Percentiles rank a stretch among this genome's conserved stretches.
These are phyloP conservation scores for Annulohypoxylon nitens DNA, from an alignment of 495 filamentous ascomycete species.

Conservation along the genomic window DNA sequence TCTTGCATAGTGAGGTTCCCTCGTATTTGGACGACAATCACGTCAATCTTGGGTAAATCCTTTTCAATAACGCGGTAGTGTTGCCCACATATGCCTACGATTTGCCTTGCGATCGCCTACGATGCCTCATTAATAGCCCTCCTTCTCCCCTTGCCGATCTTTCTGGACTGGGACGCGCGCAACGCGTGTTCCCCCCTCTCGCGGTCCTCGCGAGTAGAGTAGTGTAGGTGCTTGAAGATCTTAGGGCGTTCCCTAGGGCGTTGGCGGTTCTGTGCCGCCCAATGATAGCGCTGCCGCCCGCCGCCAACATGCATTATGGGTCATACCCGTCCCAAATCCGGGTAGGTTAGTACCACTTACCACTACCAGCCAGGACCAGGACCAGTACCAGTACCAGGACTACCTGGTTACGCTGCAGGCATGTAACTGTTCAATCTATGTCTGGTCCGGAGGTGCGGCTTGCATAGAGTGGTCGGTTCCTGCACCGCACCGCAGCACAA, in stretches of 20 bases:
- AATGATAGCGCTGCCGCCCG: constrained; percentile 45
- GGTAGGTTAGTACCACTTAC: neutral
- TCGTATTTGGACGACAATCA: constrained; percentile 48
- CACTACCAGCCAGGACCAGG: too few species aligned
- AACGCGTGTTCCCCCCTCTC: constrained; percentile 16
- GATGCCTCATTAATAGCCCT: constrained; percentile 22
- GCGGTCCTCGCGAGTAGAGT: constrained; percentile 24
- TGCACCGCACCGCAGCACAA: constrained; percentile 9
- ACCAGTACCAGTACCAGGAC: neutral
- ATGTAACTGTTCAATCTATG: constrained; percentile 3
- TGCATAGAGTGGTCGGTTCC: constrained; percentile 28
- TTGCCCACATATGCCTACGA: constrained; percentile 4
- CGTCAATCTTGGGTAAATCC: constrained; percentile 40
- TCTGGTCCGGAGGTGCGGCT: constrained; percentile 14
- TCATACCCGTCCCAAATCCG: constrained; percentile 38
- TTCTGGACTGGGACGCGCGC: constrained; percentile 30
- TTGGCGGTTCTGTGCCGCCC: constrained; percentile 11
- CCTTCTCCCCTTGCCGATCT: constrained; percentile 39
- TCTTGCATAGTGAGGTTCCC: constrained; percentile 37
- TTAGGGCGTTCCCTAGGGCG: constrained; percentile 15
- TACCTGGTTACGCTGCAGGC: constrained; percentile 13
- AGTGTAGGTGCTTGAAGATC: constrained; percentile 23
- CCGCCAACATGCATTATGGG: constrained; percentile 28
- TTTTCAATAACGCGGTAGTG: constrained; percentile 17
- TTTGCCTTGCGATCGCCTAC: neutral